Evolutionary conservation across 495 filamentous ascomycete species (phyloP), one percentile per base, ranked within the genome.

Genomic region (Mytilinidion resinicola): DNA sequence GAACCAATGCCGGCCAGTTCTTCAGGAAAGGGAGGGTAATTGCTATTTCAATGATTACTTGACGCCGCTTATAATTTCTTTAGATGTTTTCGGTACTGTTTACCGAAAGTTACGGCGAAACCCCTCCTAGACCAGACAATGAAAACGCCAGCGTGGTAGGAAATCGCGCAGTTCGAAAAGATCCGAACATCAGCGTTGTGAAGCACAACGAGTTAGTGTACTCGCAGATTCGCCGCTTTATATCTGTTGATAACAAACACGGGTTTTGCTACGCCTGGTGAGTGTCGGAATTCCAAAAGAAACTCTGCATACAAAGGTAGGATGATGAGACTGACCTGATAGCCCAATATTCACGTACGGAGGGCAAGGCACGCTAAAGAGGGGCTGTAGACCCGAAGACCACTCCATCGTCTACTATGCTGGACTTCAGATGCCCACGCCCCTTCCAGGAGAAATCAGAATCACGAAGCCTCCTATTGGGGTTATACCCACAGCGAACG

Each of bases 361-460:
- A 11, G 57, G 67, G 10, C 64, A 63, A 41, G 74, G 70, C 6
- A 65, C 76, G 1, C 56, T 64, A 0, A 77, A 77, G 53, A 25
- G 15, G 1, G 69, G 68, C 0, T 55, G 73, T 0, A 66, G 72
- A 53, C 46, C 67, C 10, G 51, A 50, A 12, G 71, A 70, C 30
- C 77, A 78, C 65, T 64, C 76, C 8, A 60, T 76, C 19, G 68
- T 75, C 8, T 68, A 75, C 53, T 73, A 69, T 60, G 43, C 46
- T 30, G 66, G 62, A 66, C 44, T 69, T 30, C 25, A 30, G 57
- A 25, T 6, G 11, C 53, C 59, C 0, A 36, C 3, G 7, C 15
- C 11, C 0, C 35, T 56, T 1, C 3, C n/a, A 8, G 53, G 51
- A 11, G 59, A 63, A 35, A 37, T n/a, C 6, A 9, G 6, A 3